phyloP scores from a whole-genome alignment of 441 rosid genomes.

The Raphanus hybrid region DNA sequence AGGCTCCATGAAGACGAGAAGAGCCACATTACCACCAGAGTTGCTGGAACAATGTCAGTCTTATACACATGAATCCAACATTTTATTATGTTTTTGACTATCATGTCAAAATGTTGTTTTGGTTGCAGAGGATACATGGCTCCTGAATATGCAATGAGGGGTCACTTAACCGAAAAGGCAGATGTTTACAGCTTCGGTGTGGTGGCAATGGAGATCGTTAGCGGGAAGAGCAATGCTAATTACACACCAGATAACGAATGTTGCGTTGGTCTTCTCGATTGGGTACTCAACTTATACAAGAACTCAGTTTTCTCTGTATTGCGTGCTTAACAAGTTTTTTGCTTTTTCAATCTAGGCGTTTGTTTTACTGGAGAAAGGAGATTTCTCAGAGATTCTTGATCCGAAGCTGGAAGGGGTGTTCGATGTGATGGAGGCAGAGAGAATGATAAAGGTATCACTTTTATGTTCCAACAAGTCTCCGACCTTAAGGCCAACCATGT shows the following conservation, averaged over 20 bases:
- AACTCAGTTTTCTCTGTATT: not conserved
- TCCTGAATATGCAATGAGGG: conserved; percentile 50
- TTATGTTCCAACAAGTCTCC: conserved; percentile 70
- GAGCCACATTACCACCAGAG: conserved; percentile 54
- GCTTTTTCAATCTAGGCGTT: conserved; percentile 53
- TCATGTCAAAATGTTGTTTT: conserved; percentile 10
- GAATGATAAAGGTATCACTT: conserved; percentile 41
- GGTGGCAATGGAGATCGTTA: conserved; percentile 49
- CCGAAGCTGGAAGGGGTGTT: conserved; percentile 50
- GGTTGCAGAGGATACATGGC: conserved; percentile 56
- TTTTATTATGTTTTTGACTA: not conserved
- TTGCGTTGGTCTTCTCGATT: conserved; percentile 60
- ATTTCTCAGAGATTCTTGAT: conserved; percentile 53
- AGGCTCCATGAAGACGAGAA: conserved; percentile 55
- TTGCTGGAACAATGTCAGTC: conserved; percentile 58
- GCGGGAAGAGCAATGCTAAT: conserved; percentile 50
- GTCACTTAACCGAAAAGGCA: conserved; percentile 51
- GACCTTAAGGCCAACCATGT: conserved; percentile 68
- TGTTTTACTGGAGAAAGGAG: conserved; percentile 53
- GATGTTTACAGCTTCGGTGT: conserved; percentile 59
- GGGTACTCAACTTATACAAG: conserved; percentile 46
- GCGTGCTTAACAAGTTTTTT: conserved; percentile 5
- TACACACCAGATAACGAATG: conserved; percentile 51
- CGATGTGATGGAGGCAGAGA: conserved; percentile 58
- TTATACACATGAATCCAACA: not conserved